Evolutionary conservation across 306 rosid genomes (phyloP).

Genomic region (Cucumis melo): DNA sequence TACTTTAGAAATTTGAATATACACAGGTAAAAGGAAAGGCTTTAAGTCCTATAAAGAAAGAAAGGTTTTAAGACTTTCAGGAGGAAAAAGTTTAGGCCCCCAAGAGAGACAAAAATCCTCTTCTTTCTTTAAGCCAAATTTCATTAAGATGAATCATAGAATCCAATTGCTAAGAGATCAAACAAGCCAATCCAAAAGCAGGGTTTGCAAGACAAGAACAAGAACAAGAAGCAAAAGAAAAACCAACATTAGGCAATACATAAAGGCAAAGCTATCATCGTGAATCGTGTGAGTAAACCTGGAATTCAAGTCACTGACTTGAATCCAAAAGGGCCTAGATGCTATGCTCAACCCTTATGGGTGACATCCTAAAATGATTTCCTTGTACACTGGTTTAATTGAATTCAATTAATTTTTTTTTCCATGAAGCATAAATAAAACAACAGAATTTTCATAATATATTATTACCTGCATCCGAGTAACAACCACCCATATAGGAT

Average conservation of each 20-base stretch:
- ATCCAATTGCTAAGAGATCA: neutral
- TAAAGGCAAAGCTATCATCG: neutral
- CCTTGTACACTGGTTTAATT: neutral
- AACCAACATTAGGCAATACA: neutral
- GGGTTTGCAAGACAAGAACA: neutral
- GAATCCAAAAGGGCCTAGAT: neutral
- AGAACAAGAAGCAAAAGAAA: neutral
- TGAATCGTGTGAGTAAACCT: neutral
- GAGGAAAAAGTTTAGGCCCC: neutral
- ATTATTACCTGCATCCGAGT: constrained; percentile 84
- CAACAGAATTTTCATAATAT: neutral
- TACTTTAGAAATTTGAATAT: neutral
- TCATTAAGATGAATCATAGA: neutral
- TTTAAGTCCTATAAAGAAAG: no score
- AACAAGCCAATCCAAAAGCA: neutral
- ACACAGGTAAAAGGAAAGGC: neutral
- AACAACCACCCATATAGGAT: constrained; percentile 90
- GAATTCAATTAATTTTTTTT: neutral
- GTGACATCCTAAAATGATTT: neutral
- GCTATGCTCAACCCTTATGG: neutral
- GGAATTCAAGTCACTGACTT: neutral
- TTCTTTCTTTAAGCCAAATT: neutral
- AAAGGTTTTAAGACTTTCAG: neutral
- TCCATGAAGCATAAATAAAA: neutral
- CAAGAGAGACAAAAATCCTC: neutral